A percentile compares a stretch with the other conserved stretches of the same genome.
phyloP scores from a whole-genome alignment of 495 filamentous ascomycete species.

The Neurospora sp. region DNA sequence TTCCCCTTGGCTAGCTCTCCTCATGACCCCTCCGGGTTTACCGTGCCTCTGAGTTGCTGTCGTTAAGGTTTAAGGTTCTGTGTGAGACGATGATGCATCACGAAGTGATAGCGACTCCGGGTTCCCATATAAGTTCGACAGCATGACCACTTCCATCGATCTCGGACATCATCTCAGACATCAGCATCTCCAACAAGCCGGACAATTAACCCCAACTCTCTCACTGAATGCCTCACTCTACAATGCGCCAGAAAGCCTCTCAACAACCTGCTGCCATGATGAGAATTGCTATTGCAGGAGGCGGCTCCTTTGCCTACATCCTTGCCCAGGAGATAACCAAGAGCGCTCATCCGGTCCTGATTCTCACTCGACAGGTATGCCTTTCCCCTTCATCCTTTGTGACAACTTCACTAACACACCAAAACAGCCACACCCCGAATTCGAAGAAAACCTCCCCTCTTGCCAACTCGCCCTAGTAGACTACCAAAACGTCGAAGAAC shows the following conservation, averaged over 20 bases:
- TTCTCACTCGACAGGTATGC: constrained; percentile 55
- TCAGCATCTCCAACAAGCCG: neutral
- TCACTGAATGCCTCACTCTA: constrained; percentile 7
- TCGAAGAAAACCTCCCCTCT: constrained; percentile 32
- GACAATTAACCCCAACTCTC: constrained; percentile 7
- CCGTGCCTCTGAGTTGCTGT: neutral
- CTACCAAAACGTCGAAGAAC: constrained; percentile 45
- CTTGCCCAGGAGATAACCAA: constrained; percentile 51
- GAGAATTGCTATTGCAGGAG: constrained; percentile 66
- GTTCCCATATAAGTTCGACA: neutral
- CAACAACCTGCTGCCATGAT: constrained; percentile 37
- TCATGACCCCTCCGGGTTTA: neutral
- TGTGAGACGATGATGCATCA: neutral
- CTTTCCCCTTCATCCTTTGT: no score
- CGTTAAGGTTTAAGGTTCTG: neutral
- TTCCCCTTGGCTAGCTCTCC: neutral
- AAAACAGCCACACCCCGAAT: constrained; percentile 22
- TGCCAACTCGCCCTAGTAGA: constrained; percentile 55
- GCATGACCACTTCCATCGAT: neutral
- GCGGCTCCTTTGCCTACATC: constrained; percentile 54
- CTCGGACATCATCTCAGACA: neutral
- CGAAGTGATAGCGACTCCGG: neutral
- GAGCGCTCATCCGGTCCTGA: constrained; percentile 53
- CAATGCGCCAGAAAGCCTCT: constrained; percentile 26
- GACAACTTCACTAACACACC: constrained; percentile 9